Evolutionary conservation across 1,139 yeast species (phyloP).

Genomic region (Sugiyamaella paludigena): DNA sequence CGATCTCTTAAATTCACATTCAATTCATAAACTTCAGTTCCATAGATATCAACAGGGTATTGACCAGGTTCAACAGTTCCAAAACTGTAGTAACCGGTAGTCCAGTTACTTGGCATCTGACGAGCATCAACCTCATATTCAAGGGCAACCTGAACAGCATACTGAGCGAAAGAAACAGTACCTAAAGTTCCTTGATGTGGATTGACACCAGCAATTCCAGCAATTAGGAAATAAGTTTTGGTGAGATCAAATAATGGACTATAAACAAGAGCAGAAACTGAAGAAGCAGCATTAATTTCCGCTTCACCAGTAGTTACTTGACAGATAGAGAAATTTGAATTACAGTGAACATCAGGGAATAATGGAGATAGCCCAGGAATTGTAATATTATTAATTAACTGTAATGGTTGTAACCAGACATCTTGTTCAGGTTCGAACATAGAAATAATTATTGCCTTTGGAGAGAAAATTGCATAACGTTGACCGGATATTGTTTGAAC

Average conservation of each 20-base stretch:
- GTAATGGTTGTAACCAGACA: slow-evolving; percentile 52
- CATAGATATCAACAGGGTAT: slow-evolving; percentile 58
- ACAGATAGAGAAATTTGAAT: slow-evolving; percentile 52
- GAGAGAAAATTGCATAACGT: slow-evolving; percentile 30
- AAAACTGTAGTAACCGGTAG: slow-evolving; percentile 58
- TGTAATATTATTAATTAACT: slow-evolving; percentile 52
- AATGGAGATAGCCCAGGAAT: slow-evolving; percentile 65
- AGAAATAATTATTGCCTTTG: slow-evolving; percentile 55
- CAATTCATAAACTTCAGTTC: slow-evolving; percentile 64
- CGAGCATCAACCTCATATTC: slow-evolving; percentile 57
- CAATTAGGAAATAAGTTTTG: slow-evolving; percentile 58
- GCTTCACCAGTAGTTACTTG: slow-evolving; percentile 68
- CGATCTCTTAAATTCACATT: slow-evolving; percentile 59
- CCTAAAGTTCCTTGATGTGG: slow-evolving; percentile 51
- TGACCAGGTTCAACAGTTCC: slow-evolving; percentile 51
- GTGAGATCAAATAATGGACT: slow-evolving; percentile 57
- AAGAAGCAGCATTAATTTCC: slow-evolving; percentile 64
- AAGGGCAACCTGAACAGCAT: slow-evolving; percentile 60
- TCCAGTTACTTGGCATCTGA: slow-evolving; percentile 52
- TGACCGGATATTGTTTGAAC: slow-evolving; percentile 13
- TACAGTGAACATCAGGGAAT: slow-evolving; percentile 58
- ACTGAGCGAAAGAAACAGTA: slow-evolving; percentile 59
- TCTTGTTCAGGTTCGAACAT: slow-evolving; percentile 56
- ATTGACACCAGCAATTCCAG: slow-evolving; percentile 68
- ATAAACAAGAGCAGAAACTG: slow-evolving; percentile 54